Base-by-base conservation (phyloP, 805 yeast genomes). In the Suhomyces xylopsoci region DNA sequence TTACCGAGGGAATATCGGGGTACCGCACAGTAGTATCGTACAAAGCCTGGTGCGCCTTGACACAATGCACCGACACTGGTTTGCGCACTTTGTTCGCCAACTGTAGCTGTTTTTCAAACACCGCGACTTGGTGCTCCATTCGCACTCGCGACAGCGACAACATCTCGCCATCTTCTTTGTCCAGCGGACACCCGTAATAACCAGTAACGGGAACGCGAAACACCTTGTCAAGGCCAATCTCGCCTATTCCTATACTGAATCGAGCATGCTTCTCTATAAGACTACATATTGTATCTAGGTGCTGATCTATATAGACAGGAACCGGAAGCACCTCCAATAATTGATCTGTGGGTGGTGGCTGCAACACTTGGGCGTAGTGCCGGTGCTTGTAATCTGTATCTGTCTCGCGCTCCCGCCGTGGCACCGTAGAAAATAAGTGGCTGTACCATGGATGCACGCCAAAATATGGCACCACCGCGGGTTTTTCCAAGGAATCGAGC, bases 381-480 rank as follows among this genome's bases (percentile, higher is more conserved):
- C 55, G 62, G 15, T 41, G 17, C 58, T 84, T 85, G 32, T 61
- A 57, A 1, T 59, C 61, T 1, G 49, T 42, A 1, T 53, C 58
- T 2, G 15, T 15, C 0, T 58, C 54, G 1, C 59, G 64, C 15
- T 17, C 24, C 25, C n/a, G 48, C 38, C 26, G 48, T n/a, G 20
- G 26, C 15, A 19, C n/a, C 7, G 49, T 34, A n/a, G 80, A 70
- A 56, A 82, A 86, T 17, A 85, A 57, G 65, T 92, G 96, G 2
- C 84, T 69, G 62, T 81, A 92, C 98, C 98, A 93, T 0, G 99
- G 99, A 67, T 93, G 99, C 1, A 90, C 73, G 0, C 98, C 96
- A 62, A 81, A 80, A 40, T 81, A 79, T 0, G 86, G 81, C 7
- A 71, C 63, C 1, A 78, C 55, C 3, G 49, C 42, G 8, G 59